Base-by-base conservation (phyloP, 306 rosid genomes). In the Sicyos baderoa region DNA sequence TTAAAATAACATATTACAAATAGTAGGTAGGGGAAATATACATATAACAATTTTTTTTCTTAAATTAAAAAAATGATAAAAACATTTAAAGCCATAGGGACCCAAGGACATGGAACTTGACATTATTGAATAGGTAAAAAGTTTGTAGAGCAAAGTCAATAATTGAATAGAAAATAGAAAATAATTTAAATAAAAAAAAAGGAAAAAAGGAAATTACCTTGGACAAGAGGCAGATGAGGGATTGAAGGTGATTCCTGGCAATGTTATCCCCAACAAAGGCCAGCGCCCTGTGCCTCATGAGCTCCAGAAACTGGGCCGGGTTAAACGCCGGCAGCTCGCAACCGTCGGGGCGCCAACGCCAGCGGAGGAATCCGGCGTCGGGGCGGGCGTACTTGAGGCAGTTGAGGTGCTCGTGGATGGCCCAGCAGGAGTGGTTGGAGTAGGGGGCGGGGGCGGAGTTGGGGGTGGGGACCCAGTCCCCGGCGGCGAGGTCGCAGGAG, bases 241-340 rank as follows among this genome's bases (percentile, higher is more conserved):
- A 93, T 64, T 78, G 83, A 91, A 93, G 79, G 76, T 93, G 97
- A 55, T 93, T 93, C 32, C 81, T 88, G n/a, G 91, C 94, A 5
- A 90, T 96, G 0, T 96, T 90, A 62, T 93, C 99, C 6, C 99
- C 99, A 27, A 90, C 90, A 74, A 93, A 93, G 48, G 82, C 97
- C 54, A 93, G 45, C 3, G 91, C 87, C 78, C 86, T 90, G 37
- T 90, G 90, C 23, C 82, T 78, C 6, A 90, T 75, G 72, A 90
- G 77, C 76, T 82, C 84, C 29, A 93, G 77, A 74, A 93, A 93
- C 72, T 82, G 82, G 54, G 78, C 72, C 3, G 97, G 96, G 81
- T 88, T 77, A 44, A 93, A 93, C 7, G 78, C n/a, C 0, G 97
- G 90, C 23, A 93, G 81, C 48, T 93, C 90, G 9, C 99, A 93